Evolutionary conservation across 345 rosid genomes (phyloP).

Genomic region (Lepidium africanum): DNA sequence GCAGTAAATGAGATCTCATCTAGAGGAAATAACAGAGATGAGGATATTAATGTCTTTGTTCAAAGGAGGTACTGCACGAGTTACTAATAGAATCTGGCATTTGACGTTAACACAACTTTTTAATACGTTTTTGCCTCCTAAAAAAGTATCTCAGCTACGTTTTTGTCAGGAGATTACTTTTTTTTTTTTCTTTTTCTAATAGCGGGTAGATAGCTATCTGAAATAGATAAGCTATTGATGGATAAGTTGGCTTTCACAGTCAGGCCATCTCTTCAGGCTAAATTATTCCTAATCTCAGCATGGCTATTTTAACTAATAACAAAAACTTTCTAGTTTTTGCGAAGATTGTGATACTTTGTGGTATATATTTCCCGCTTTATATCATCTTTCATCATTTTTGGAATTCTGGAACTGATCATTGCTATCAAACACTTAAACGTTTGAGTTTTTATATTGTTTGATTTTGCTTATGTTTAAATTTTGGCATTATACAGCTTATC

Average conservation of each 20-base stretch:
- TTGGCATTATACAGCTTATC: constrained; percentile 46
- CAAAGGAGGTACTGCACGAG: constrained; percentile 59
- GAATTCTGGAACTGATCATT: background rate
- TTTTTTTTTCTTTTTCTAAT: background rate
- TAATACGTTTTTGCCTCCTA: background rate
- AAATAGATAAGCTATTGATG: background rate
- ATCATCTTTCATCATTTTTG: background rate
- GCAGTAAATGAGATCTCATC: constrained; percentile 85
- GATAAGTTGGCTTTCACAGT: background rate
- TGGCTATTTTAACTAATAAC: background rate
- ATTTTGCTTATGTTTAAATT: background rate
- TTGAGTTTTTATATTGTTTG: background rate
- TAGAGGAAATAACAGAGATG: constrained; percentile 68
- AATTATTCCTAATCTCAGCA: background rate
- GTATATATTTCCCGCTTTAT: background rate
- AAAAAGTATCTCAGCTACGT: background rate
- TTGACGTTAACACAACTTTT: constrained; percentile 13
- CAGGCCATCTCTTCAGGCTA: background rate
- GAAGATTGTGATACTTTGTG: background rate
- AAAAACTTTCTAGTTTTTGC: background rate
- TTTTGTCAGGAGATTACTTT: background rate
- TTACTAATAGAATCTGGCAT: constrained; percentile 9
- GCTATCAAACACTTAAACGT: background rate
- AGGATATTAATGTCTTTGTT: constrained; percentile 62
- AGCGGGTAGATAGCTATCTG: background rate